Evolutionary conservation across 306 rosid species (phyloP), one percentile per base, ranked within the genome.

Genomic region (Quercus alba): DNA sequence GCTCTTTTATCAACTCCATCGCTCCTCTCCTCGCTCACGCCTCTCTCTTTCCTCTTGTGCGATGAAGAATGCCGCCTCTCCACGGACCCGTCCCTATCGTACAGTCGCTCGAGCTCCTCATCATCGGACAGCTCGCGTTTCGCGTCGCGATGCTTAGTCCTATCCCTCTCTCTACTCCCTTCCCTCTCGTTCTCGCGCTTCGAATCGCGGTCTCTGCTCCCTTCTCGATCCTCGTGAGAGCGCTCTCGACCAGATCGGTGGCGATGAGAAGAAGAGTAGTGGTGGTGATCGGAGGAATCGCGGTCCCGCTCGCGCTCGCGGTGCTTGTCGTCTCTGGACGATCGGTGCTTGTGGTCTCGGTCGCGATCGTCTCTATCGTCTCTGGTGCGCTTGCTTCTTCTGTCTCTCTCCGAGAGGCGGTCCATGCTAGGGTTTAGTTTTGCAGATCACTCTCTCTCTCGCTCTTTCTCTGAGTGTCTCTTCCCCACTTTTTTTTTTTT

Each of bases 11-110:
- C 97, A 46, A 84, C 87, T 41, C 52, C 81, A 78, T 51, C 88
- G 19, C 78, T 73, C 35, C 86, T 82, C 17, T 84, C 91, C 82
- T 86, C 91, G 59, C 87, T 86, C 72, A 78, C 84, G 12, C 86
- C 97, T 83, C 97, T 91, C 70, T 87, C 97, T 80, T 94, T 93
- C 85, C 99, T 87, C 90, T 94, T 94, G 30, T 82, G 85, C 71
- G 88, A 80, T 28, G 76, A 64, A 0, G 90, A 75, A 84, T 80
- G 87, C 17, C 85, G 85, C 30, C 75, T 84, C 83, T 90, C 91
- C 73, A 19, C 74, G 35, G 84, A 80, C 26, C 83, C 89, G 69
- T 86, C 90, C 69, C 71, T 62, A 14, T 70, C 83, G 70, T 77
- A 56, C 21, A 77, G 70, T 28, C 59, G 72, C 73, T 85, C 85